Conservation (phyloP, 306 rosid species). For the Casuarina equisetifolia region DNA sequence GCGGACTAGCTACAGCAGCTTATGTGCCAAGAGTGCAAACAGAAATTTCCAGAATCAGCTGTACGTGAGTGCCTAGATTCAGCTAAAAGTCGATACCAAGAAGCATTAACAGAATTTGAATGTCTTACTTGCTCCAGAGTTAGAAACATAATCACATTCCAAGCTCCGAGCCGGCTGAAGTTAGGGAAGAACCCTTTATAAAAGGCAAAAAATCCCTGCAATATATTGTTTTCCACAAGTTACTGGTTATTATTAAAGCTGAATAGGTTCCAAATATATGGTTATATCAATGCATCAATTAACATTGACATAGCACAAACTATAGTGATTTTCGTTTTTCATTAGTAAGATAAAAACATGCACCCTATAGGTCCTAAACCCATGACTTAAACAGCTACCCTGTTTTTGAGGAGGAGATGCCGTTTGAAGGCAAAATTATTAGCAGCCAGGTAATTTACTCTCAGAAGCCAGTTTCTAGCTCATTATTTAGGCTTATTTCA, state of each 20-base stretch:
- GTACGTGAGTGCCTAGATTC: slow-evolving; percentile 11
- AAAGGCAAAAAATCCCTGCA: slow-evolving; percentile 93
- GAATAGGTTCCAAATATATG: slow-evolving; percentile 9
- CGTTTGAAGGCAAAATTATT: slow-evolving; percentile 11
- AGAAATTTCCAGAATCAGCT: background rate
- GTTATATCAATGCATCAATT: slow-evolving; percentile 1
- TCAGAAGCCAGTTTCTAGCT: slow-evolving; percentile 1
- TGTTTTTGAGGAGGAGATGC: background rate
- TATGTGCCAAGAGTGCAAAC: slow-evolving; percentile 1
- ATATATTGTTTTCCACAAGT: slow-evolving; percentile 25
- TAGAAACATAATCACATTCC: slow-evolving; percentile 91
- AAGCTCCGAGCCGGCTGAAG: slow-evolving; percentile 79
- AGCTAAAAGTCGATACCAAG: background rate
- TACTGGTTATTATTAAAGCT: slow-evolving; percentile 7
- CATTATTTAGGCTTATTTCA: slow-evolving; percentile 5
- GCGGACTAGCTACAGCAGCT: background rate
- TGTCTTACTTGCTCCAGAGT: slow-evolving; percentile 83
- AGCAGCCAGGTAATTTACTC: background rate
- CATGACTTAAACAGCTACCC: background rate
- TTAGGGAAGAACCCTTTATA: slow-evolving; percentile 94
- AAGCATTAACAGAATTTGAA: slow-evolving; percentile 11
- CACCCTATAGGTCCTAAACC: background rate
- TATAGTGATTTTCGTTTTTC: background rate
- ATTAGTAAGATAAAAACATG: background rate
- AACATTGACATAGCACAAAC: background rate